A percentile compares a stretch with the other conserved stretches of the same genome.
phyloP scores from a whole-genome alignment of 75 land plant species.

The Selaginella moellendorffii region DNA sequence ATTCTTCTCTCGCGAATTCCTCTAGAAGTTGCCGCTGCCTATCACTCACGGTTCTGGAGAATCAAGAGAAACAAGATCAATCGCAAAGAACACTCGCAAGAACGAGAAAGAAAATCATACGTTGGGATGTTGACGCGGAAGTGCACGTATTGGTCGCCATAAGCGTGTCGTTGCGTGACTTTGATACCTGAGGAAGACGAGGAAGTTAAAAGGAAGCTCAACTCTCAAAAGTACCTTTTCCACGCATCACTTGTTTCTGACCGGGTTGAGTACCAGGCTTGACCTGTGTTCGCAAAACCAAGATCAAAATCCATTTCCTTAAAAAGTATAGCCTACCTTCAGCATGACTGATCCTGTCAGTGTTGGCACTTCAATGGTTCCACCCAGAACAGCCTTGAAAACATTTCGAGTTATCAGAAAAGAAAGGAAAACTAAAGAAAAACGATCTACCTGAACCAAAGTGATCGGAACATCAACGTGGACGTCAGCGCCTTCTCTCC shows the following conservation, averaged over 20 bases:
- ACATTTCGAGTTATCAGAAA: neutral
- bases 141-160: constrained; percentile 80
- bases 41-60: constrained; percentile 48
- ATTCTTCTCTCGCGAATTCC: constrained; percentile 81
- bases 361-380: constrained; percentile 81
- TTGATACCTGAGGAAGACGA: constrained; percentile 43
- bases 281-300: constrained; percentile 31
- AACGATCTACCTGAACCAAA: constrained; percentile 47
- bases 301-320: neutral
- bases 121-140: constrained; percentile 38
- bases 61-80: neutral
- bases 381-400: constrained; percentile 86
- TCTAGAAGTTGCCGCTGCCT: constrained; percentile 58
- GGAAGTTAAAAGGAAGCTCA: too few relatives aligned
- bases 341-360: constrained; percentile 82
- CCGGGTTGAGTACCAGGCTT: constrained; percentile 91
- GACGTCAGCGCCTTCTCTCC: constrained; percentile 74
- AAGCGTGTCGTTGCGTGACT: constrained; percentile 32
- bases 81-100: neutral
- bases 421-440: neutral
- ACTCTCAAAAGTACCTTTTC: constrained; percentile 46
- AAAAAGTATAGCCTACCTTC: constrained; percentile 34
- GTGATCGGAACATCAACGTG: constrained; percentile 82
- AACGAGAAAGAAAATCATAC: constrained; percentile 2
- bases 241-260: constrained; percentile 75